A percentile compares a stretch with the other conserved stretches of the same genome.
Evolutionary conservation across 345 rosid species (phyloP).

Genomic region (Nasturtium officinale): DNA sequence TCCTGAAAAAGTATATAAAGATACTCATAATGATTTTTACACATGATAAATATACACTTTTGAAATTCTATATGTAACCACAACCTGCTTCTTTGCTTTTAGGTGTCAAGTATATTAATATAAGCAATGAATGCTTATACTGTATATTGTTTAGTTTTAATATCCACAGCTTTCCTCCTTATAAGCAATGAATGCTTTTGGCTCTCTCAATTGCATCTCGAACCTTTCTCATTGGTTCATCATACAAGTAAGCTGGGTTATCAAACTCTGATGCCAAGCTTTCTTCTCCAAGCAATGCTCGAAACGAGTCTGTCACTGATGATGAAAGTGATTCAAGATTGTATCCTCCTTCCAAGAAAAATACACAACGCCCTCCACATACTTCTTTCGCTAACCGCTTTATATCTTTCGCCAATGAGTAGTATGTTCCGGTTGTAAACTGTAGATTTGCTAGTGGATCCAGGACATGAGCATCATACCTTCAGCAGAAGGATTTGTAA

Average conservation of each 20-base stretch:
- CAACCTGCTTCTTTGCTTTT: too few relatives aligned
- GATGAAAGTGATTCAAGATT: slow-evolving; percentile 84
- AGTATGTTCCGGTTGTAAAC: slow-evolving; percentile 84
- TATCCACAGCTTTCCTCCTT: too few relatives aligned
- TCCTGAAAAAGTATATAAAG: too few relatives aligned
- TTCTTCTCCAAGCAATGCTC: slow-evolving; percentile 79
- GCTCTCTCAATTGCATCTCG: slow-evolving; percentile 69
- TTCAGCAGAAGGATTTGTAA: slow-evolving; percentile 20
- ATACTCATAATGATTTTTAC: background rate
- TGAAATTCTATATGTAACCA: background rate
- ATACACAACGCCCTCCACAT: slow-evolving; percentile 84
- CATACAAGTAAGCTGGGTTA: slow-evolving; percentile 75
- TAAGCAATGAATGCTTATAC: too few relatives aligned
- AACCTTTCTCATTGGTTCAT: slow-evolving; percentile 76
- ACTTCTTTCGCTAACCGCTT: slow-evolving; percentile 80
- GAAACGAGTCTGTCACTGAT: slow-evolving; percentile 82
- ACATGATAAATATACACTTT: background rate
- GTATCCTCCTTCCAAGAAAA: slow-evolving; percentile 95
- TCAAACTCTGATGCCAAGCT: slow-evolving; percentile 81
- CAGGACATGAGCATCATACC: slow-evolving; percentile 88
- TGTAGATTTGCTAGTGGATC: slow-evolving; percentile 88
- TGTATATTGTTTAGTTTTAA: too few relatives aligned
- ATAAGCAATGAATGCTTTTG: slow-evolving; percentile 74
- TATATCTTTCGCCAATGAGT: slow-evolving; percentile 68
- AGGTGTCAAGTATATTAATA: too few relatives aligned